A percentile compares a stretch with the other conserved stretches of the same genome.
These are phyloP conservation scores for Diplodia seriata DNA, from an alignment of 2,329 filamentous ascomycete species.

Conservation along the genomic window DNA sequence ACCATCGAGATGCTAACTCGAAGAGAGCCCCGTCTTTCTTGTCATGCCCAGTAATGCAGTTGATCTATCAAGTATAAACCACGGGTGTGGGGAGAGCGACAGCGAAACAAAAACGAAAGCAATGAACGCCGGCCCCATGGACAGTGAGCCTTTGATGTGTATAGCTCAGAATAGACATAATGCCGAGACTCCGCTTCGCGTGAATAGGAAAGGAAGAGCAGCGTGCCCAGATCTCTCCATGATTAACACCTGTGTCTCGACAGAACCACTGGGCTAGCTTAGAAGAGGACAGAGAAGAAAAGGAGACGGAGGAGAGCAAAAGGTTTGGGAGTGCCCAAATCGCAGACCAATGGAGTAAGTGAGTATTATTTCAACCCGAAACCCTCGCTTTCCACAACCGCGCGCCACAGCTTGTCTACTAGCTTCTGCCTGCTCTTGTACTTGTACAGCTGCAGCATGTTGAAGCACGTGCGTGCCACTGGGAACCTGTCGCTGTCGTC, in stretches of 20 bases:
- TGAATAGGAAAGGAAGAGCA: neutral
- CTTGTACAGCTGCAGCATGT: constrained; percentile 77
- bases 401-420: constrained; percentile 78
- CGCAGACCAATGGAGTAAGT: neutral
- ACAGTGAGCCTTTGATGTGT: neutral
- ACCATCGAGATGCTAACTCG: neutral
- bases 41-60: neutral
- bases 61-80: neutral
- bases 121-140: neutral
- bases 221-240: neutral
- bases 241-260: constrained; percentile 1
- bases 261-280: neutral
- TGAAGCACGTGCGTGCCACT: constrained; percentile 90
- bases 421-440: constrained; percentile 72
- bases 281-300: neutral
- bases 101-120: neutral
- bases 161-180: neutral
- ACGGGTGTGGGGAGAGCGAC: neutral
- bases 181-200: neutral
- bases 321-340: neutral
- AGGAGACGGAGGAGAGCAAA: neutral
- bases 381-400: constrained; percentile 88
- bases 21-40: neutral
- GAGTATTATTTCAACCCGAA: constrained; percentile 78
- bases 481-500: constrained; percentile 78